Evolutionary conservation across 2,329 filamentous ascomycete species (phyloP).

Genomic region (Cordyceps cateniannulata): DNA sequence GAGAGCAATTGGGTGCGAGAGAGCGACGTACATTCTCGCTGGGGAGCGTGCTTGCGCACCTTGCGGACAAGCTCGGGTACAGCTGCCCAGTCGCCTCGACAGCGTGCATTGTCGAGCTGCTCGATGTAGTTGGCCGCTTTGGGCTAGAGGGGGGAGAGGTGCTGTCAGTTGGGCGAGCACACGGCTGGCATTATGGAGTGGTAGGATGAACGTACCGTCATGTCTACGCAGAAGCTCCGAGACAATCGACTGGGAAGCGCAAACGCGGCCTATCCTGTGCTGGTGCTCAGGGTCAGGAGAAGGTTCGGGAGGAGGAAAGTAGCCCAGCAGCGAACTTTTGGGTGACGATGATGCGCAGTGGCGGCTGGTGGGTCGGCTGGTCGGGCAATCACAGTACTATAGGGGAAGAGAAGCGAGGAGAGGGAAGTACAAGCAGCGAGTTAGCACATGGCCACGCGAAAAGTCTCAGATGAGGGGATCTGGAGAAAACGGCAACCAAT

Average conservation of each 20-base stretch:
- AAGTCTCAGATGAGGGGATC: not conserved
- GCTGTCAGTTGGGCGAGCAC: not conserved
- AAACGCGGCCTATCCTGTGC: conserved; percentile 1
- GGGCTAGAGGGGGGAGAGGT: conserved; percentile 30
- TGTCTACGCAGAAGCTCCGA: conserved; percentile 4
- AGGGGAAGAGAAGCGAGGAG: conserved; percentile 10
- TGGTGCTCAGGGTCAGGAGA: conserved; percentile 6
- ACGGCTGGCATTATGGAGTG: not conserved
- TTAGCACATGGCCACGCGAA: conserved; percentile 9
- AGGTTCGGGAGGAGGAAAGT: not conserved
- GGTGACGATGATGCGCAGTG: conserved; percentile 5
- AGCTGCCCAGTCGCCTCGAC: conserved; percentile 78
- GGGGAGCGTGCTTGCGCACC: conserved; percentile 85
- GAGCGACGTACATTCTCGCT: conserved; percentile 64
- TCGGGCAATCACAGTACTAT: not conserved
- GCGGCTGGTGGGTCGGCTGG: conserved; percentile 8
- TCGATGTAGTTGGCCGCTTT: conserved; percentile 81
- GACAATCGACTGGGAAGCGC: conserved; percentile 3
- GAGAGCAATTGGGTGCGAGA: conserved; percentile 1
- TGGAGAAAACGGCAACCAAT: not conserved
- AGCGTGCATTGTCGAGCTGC: conserved; percentile 78
- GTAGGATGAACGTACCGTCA: conserved; percentile 8
- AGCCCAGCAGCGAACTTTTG: not conserved
- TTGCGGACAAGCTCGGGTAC: conserved; percentile 88
- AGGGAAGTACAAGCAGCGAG: conserved; percentile 2